phyloP scores from a whole-genome alignment of 768 basidiomycete genomes.

The Serendipita vermifera region DNA sequence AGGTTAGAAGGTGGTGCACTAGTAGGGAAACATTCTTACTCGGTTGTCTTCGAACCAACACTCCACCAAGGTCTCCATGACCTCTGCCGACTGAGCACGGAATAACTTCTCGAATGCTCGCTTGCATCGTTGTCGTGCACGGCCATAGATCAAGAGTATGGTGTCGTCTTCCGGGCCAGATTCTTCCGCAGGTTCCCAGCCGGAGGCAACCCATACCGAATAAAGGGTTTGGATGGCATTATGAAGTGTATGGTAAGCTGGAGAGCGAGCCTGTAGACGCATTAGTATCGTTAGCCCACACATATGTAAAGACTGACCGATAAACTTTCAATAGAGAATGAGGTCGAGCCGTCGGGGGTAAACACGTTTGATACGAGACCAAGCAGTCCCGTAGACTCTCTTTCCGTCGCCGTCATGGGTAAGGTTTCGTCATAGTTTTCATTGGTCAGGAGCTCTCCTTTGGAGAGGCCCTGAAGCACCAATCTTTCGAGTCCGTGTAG shows the following conservation, averaged over 20 bases:
- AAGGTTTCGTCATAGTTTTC: slow-evolving; percentile 43
- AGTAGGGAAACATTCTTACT: too few species aligned
- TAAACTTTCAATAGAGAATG: slow-evolving; percentile 10
- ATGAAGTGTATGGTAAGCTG: slow-evolving; percentile 63
- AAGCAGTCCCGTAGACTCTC: slow-evolving; percentile 53
- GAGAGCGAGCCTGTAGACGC: slow-evolving; percentile 46
- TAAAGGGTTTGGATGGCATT: slow-evolving; percentile 72
- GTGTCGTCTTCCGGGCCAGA: slow-evolving; percentile 47
- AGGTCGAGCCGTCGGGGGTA: slow-evolving; percentile 42
- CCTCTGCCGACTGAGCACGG: slow-evolving; percentile 63
- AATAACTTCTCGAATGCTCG: slow-evolving; percentile 79
- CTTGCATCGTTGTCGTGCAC: slow-evolving; percentile 55
- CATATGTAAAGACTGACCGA: slow-evolving; percentile 6
- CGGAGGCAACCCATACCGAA: slow-evolving; percentile 57
- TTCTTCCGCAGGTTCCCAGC: slow-evolving; percentile 31
- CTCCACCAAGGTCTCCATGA: slow-evolving; percentile 70
- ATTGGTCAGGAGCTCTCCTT: slow-evolving; percentile 27
- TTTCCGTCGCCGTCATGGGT: slow-evolving; percentile 37
- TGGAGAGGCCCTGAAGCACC: slow-evolving; percentile 56
- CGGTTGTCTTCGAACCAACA: slow-evolving; percentile 57
- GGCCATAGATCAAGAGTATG: slow-evolving; percentile 49
- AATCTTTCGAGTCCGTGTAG: slow-evolving; percentile 75
- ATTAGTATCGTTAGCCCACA: slow-evolving; percentile 19
- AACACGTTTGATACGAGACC: slow-evolving; percentile 91
- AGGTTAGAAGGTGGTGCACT: slow-evolving; percentile 5